Conservation (phyloP, 2,329 filamentous ascomycete genomes). For the Cladophialophora exuberans region DNA sequence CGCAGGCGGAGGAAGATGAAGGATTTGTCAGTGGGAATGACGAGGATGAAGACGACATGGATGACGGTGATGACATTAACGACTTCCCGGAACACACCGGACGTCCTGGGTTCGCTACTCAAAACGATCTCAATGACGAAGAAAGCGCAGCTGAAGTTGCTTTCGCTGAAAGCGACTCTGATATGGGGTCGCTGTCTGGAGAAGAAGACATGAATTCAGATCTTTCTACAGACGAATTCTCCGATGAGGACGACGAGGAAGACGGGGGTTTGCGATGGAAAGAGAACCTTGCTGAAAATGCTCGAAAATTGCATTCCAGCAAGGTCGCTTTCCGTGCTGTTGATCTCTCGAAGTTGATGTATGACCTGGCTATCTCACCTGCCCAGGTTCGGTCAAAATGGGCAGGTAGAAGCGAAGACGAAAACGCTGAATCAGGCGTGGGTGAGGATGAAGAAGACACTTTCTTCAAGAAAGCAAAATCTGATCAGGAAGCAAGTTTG, state of each 20-base stretch:
- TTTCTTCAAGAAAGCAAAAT: conserved; percentile 63
- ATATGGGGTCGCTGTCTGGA: conserved; percentile 83
- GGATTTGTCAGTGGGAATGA: conserved; percentile 57
- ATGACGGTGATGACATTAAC: conserved; percentile 39
- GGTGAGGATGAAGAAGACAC: conserved; percentile 68
- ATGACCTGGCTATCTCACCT: conserved; percentile 77
- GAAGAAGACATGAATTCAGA: conserved; percentile 59
- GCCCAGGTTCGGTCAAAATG: conserved; percentile 77
- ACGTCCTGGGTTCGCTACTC: conserved; percentile 43
- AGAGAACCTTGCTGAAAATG: conserved; percentile 76
- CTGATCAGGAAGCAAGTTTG: conserved; percentile 51
- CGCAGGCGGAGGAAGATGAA: conserved; percentile 62
- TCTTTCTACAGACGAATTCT: conserved; percentile 57
- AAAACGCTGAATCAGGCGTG: conserved; percentile 59
- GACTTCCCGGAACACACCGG: conserved; percentile 49
- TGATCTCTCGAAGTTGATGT: conserved; percentile 86
- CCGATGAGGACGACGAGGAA: conserved; percentile 59
- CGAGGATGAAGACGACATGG: conserved; percentile 60
- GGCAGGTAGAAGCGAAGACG: conserved; percentile 69
- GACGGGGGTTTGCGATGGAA: conserved; percentile 83
- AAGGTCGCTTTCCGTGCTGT: conserved; percentile 74
- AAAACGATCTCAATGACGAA: conserved; percentile 58
- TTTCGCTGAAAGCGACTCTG: conserved; percentile 96
- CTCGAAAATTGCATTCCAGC: conserved; percentile 70
- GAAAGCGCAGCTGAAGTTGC: conserved; percentile 71